phyloP scores from a whole-genome alignment of 257 asterid species.

The Fraxinus americana region DNA sequence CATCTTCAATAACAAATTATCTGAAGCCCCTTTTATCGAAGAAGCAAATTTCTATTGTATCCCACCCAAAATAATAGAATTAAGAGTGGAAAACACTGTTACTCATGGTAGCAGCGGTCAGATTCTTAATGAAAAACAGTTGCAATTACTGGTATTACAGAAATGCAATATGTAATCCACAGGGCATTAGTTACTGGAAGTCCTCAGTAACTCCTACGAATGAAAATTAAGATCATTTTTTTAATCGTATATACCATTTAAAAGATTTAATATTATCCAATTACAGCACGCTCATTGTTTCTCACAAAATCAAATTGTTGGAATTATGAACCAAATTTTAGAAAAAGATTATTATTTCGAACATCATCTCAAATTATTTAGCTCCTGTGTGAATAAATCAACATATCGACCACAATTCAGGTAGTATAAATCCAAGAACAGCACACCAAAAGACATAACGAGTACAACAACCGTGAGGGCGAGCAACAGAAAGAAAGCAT shows the following conservation, averaged over 20 bases:
- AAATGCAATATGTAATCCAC: neutral
- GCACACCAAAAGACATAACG: neutral
- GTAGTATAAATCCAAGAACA: neutral
- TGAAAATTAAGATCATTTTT: slow-evolving; percentile 4
- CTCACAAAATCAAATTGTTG: slow-evolving; percentile 3
- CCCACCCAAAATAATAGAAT: slow-evolving; percentile 9
- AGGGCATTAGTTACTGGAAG: neutral
- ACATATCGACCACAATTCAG: neutral
- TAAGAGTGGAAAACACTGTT: neutral
- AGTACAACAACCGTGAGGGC: neutral
- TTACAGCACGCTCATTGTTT: neutral
- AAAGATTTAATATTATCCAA: neutral
- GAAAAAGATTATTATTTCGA: neutral
- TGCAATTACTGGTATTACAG: slow-evolving; percentile 2
- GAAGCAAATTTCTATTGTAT: neutral
- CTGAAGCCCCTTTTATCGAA: neutral
- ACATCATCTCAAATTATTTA: neutral
- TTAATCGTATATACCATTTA: neutral
- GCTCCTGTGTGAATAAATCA: neutral
- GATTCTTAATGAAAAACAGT: neutral
- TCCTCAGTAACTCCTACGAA: neutral
- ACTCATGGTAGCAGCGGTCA: neutral
- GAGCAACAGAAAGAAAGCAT: slow-evolving; percentile 14
- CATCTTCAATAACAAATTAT: neutral
- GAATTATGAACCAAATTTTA: neutral